phyloP scores from a whole-genome alignment of 495 filamentous ascomycete genomes.

The Penicillium ochrochloron region DNA sequence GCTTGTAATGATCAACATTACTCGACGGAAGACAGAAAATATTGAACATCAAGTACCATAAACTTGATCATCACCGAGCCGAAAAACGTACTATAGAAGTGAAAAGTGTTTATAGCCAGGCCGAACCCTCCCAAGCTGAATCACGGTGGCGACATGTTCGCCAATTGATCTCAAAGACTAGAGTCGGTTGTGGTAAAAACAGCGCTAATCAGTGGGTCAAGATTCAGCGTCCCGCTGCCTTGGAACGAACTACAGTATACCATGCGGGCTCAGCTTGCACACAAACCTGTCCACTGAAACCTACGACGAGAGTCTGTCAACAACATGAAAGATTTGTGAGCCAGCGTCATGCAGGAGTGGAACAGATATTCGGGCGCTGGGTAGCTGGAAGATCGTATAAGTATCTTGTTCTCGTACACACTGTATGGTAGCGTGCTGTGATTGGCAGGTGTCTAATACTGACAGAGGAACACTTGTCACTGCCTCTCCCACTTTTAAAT shows the following conservation, averaged over 20 bases:
- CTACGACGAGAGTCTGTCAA: neutral
- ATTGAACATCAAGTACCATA: neutral
- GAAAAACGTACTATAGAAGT: neutral
- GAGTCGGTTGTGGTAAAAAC: neutral
- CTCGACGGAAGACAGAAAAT: neutral
- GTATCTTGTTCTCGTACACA: neutral
- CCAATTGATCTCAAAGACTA: conserved; percentile 6
- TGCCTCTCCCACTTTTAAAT: too few relatives aligned
- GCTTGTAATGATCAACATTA: neutral
- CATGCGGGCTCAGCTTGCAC: neutral
- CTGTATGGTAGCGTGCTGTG: neutral
- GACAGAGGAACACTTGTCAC: too few relatives aligned
- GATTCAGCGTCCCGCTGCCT: neutral
- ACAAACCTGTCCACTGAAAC: neutral
- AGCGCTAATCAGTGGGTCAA: conserved; percentile 4
- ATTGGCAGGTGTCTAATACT: neutral
- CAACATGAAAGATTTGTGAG: too few relatives aligned
- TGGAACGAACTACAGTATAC: neutral
- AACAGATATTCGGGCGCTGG: neutral
- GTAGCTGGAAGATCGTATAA: neutral
- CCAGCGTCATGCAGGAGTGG: neutral
- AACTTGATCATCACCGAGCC: neutral
- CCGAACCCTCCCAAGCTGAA: neutral
- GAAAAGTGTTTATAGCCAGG: neutral
- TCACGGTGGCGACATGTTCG: conserved; percentile 6